Evolutionary conservation across 78 protist genomes (phyloP).

Genomic region (Emiliania huxleyi): DNA sequence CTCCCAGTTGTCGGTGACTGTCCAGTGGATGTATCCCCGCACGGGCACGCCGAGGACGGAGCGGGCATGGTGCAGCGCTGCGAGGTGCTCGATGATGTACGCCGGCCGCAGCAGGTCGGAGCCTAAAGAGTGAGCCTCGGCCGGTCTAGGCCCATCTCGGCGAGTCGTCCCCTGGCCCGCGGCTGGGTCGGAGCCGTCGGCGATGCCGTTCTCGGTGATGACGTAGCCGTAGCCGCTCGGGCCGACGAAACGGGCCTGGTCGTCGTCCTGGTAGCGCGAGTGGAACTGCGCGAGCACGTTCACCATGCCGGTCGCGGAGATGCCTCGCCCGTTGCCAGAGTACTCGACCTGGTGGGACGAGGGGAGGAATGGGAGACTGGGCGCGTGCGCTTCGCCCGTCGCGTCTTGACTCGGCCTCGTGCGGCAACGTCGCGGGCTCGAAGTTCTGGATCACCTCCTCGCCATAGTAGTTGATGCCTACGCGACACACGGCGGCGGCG

Average conservation of each 20-base stretch:
- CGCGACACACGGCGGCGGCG: no score
- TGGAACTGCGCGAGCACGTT: background rate
- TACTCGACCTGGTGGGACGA: background rate
- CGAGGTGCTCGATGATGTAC: background rate
- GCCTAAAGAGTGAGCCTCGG: no score
- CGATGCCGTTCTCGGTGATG: slow-evolving; percentile 6
- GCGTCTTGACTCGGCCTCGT: background rate
- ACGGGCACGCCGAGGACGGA: background rate
- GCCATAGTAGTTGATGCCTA: slow-evolving; percentile 5
- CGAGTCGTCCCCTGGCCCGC: no score
- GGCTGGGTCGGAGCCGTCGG: background rate
- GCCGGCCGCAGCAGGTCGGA: background rate
- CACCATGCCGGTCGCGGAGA: background rate
- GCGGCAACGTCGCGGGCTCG: background rate
- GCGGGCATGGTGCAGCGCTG: background rate
- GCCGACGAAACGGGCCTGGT: background rate
- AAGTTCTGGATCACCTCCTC: background rate
- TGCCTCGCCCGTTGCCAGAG: background rate
- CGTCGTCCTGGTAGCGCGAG: background rate
- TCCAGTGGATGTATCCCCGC: background rate
- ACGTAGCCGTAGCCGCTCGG: background rate
- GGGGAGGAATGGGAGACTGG: background rate
- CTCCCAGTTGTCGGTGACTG: background rate
- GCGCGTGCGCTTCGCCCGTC: background rate
- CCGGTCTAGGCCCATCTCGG: no score